These are phyloP conservation scores for Dimocarpus longan DNA, from an alignment of 345 rosid genomes.

Conservation along the genomic window DNA sequence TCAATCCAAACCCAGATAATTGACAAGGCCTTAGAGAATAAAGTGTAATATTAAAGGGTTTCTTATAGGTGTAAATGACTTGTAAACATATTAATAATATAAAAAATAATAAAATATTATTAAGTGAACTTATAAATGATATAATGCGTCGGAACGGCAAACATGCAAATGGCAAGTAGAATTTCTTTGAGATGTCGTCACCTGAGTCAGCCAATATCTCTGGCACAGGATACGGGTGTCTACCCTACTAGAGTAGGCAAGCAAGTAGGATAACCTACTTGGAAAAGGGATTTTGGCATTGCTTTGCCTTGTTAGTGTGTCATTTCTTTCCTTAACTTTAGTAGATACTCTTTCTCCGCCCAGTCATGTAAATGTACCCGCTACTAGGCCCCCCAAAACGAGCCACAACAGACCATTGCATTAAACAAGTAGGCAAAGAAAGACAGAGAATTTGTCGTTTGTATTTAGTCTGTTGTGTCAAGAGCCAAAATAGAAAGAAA, in stretches of 20 bases:
- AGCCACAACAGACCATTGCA: neutral
- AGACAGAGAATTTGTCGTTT: slow-evolving; percentile 1
- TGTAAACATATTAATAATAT: too few relatives aligned
- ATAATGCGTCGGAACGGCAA: neutral
- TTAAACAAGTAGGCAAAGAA: slow-evolving; percentile 7
- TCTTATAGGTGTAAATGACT: too few relatives aligned
- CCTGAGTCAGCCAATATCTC: slow-evolving; percentile 38
- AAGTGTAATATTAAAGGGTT: too few relatives aligned
- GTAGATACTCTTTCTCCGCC: neutral
- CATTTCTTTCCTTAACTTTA: slow-evolving; percentile 23
- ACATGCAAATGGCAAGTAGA: slow-evolving; percentile 3
- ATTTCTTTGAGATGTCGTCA: slow-evolving; percentile 32
- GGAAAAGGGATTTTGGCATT: slow-evolving; percentile 20
- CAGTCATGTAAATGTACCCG: neutral
- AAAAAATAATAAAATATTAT: too few relatives aligned
- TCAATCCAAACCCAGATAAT: too few relatives aligned
- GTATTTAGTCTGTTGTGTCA: slow-evolving; percentile 11
- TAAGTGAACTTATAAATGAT: too few relatives aligned
- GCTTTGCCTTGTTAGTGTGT: slow-evolving; percentile 25
- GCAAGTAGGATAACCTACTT: slow-evolving; percentile 16
- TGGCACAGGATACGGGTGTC: slow-evolving; percentile 58
- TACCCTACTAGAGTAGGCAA: slow-evolving; percentile 29
- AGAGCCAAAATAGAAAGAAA: neutral
- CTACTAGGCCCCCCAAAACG: slow-evolving; percentile 18
- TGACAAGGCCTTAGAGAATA: too few relatives aligned